Evolutionary conservation across 768 basidiomycete species (phyloP).

Genomic region (Phlebiopsis flavidoalba): DNA sequence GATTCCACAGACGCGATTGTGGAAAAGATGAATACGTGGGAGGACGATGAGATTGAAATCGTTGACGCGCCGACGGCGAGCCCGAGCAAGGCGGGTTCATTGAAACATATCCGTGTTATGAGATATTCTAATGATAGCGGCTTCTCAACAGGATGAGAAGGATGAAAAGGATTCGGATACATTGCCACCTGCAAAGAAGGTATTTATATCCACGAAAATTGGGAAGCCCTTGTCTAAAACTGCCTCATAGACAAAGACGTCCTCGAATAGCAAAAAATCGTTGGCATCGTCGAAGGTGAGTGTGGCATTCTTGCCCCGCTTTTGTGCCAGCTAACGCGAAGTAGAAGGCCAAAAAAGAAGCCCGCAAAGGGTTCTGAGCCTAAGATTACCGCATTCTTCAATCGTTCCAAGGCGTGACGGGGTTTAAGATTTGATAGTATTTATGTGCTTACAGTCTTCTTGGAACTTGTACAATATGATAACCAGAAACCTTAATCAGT

Average conservation of each 20-base stretch:
- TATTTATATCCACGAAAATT: neutral
- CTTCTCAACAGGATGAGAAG: neutral
- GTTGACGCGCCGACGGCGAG: neutral
- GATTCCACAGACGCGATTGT: neutral
- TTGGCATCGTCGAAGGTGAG: neutral
- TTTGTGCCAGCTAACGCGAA: neutral
- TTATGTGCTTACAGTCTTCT: too few relatives aligned
- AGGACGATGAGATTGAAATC: slow-evolving; percentile 20
- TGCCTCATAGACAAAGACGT: neutral
- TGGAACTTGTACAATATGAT: too few relatives aligned
- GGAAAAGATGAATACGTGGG: slow-evolving; percentile 21
- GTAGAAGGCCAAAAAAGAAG: neutral
- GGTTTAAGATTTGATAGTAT: neutral
- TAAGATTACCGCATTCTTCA: neutral
- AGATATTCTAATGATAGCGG: neutral
- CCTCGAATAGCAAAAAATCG: neutral
- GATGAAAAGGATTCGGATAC: neutral
- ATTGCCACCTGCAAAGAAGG: slow-evolving; percentile 3
- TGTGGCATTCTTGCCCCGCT: neutral
- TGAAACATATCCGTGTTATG: neutral
- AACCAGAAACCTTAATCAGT: too few relatives aligned
- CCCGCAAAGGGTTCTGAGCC: neutral
- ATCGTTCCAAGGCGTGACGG: neutral
- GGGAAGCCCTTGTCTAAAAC: neutral
- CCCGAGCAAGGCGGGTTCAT: neutral